These are phyloP conservation scores for Sporisorium sorghi DNA, from an alignment of 1,284 basidiomycete genomes.

Conservation along the genomic window DNA sequence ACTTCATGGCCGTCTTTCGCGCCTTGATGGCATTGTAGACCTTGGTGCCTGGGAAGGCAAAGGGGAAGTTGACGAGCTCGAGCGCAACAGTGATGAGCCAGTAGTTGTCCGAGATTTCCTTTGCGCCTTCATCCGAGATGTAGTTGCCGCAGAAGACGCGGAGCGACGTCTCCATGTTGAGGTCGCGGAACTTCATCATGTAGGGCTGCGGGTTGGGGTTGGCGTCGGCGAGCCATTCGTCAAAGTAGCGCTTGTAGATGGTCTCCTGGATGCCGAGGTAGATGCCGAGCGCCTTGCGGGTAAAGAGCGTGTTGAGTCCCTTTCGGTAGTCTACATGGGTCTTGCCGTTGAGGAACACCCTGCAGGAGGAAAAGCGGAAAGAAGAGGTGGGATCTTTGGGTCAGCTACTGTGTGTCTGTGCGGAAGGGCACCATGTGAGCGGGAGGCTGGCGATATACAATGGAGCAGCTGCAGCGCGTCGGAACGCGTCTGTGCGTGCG, in stretches of 20 bases:
- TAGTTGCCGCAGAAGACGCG: slow-evolving; percentile 93
- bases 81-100: slow-evolving; percentile 95
- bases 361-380: slow-evolving; percentile 66
- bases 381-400: background rate
- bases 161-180: slow-evolving; percentile 98
- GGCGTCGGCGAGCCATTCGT: slow-evolving; percentile 69
- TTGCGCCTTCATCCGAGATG: slow-evolving; percentile 81
- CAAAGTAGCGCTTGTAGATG: slow-evolving; percentile 83
- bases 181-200: slow-evolving; percentile 89
- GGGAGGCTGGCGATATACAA: background rate
- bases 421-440: background rate
- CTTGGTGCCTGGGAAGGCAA: slow-evolving; percentile 84
- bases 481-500: background rate
- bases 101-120: slow-evolving; percentile 90
- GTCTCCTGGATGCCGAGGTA: slow-evolving; percentile 89
- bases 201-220: slow-evolving; percentile 70
- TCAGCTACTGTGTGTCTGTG: background rate
- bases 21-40: slow-evolving; percentile 94
- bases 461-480: background rate
- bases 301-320: slow-evolving; percentile 90
- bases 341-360: slow-evolving; percentile 97
- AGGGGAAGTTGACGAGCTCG: slow-evolving; percentile 98
- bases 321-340: slow-evolving; percentile 93
- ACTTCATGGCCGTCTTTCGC: slow-evolving; percentile 86
- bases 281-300: slow-evolving; percentile 77